Conservation (phyloP, 2,329 filamentous ascomycete species). For the Blastomyces emzantsi region DNA sequence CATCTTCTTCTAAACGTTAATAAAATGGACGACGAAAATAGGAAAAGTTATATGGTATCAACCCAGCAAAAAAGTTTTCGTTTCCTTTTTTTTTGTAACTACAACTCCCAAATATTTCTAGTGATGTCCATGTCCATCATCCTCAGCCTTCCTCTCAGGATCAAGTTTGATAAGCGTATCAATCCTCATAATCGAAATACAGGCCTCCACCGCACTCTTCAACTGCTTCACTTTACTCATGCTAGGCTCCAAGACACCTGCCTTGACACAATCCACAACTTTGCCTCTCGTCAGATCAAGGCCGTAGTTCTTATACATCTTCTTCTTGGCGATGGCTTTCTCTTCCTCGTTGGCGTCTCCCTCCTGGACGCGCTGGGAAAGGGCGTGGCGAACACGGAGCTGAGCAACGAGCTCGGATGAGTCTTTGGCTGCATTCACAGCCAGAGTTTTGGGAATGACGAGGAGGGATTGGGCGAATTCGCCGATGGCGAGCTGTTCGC, state of each 20-base stretch:
- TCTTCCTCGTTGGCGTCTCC: constrained; percentile 70
- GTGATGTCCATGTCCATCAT: constrained; percentile 82
- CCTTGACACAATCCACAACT: constrained; percentile 87
- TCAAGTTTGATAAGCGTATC: constrained; percentile 98
- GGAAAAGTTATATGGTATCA: constrained; percentile 1
- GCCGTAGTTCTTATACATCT: constrained; percentile 98
- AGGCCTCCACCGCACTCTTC: constrained; percentile 97
- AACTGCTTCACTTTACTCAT: constrained; percentile 98
- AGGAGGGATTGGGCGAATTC: constrained; percentile 95
- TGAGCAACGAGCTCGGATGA: constrained; percentile 91
- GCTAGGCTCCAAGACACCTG: constrained; percentile 89
- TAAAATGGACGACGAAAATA: not conserved
- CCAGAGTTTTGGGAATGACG: constrained; percentile 89
- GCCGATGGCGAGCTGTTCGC: constrained; percentile 94
- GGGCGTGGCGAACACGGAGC: constrained; percentile 84
- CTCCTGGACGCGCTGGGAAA: constrained; percentile 85
- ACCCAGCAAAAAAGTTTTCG: not conserved
- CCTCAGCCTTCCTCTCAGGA: constrained; percentile 66
- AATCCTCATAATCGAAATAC: constrained; percentile 98
- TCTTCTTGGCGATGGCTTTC: constrained; percentile 83
- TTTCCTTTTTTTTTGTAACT: constrained; percentile 19
- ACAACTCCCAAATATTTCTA: constrained; percentile 28
- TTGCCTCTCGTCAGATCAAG: constrained; percentile 82
- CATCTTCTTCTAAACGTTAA: not conserved
- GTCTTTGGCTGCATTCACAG: constrained; percentile 95